Evolutionary conservation across 2,329 filamentous ascomycete genomes (phyloP), one percentile per base, ranked within the genome.

Genomic region (Lomentospora prolificans): DNA sequence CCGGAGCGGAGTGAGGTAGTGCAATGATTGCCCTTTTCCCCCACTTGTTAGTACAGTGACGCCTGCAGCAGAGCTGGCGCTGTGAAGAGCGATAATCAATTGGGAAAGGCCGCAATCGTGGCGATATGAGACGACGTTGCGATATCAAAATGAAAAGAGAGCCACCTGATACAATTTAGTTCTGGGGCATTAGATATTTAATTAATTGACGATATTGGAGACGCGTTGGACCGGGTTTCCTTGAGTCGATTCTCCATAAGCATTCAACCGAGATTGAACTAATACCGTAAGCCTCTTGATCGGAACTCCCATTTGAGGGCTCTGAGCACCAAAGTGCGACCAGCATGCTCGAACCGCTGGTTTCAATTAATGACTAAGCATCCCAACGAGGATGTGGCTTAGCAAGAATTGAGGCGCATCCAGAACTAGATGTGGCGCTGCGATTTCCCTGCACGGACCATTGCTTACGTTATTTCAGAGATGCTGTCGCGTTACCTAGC

Each of bases 401-500:
- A 46, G 19, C 19, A 14, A 33, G 30, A 33, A 33, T 7, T 33
- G 30, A 12, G 30, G 30, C 30, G 30, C 12, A 33, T 12, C 12
- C 12, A 6, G 30, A 12, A 7, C 30, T 7, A 33, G 19, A n/a
- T 46, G 41, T 19, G 41, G 41, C 41, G 41, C 30, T 33, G 7
- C 30, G 12, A 46, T 14, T 2, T n/a, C n/a, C n/a, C 5, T 10
- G 41, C 41, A 46, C 41, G 41, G 41, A 12, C 41, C 41, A 25
- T 31, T 12, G 53, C 53, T 55, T 55, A 55, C 19, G 28, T 55
- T 25, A 55, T 17, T 28, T 2, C 19, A 3, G 27, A n/a, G 2
- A 12, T 25, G 53, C 28, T 46, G 53, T 55, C 53, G 53, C 53
- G 53, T 55, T 36, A 30, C 44, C 44, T 24, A 50, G 53, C 44